Evolutionary conservation across 306 rosid species (phyloP), one percentile per base, ranked within the genome.

Genomic region (Lotus japonicus): DNA sequence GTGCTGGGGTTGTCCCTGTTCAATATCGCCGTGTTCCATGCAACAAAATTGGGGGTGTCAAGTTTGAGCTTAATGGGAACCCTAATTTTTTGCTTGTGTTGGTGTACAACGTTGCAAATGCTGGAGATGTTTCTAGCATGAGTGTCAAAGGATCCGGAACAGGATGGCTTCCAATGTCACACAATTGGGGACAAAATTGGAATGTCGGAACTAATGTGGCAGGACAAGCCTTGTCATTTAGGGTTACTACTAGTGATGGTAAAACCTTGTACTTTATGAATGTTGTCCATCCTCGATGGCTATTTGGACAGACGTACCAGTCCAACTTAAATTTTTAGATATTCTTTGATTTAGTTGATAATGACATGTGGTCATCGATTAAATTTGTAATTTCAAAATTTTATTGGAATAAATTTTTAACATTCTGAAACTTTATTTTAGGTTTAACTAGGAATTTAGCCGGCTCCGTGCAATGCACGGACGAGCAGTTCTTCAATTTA

Each of bases 121-220:
- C 66, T 1, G 97, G 91, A 1, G 83, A 80, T 19, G 86, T 85
- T 52, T 1, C 16, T 5, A 4, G 19, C 5, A 84, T 83, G 0
- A 75, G 62, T 0, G 62, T 87, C 18, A 72, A 33, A 43, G 95
- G 92, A 0, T 69, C 84, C 0, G 16, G n/a, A 0, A 26, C 50
- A 3, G 46, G 4, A 0, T 92, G 91, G 98, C 0, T 64, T 51
- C 58, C 57, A 2, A 84, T 87, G 95, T 4, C 73, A 0, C 76
- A 82, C 1, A 83, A 68, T 0, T 92, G 95, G 96, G 98, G 95
- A 0, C 84, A 84, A n/a, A 67, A 82, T 70, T 92, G 87, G 74
- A 16, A 63, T 58, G 16, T 75, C 56, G 60, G 68, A 0, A 0
- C 0, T 1, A 15, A 10, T 2, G 17, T 87, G 4, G 68, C 66